Base-by-base conservation (phyloP, 441 rosid genomes). In the Melastoma candidum region DNA sequence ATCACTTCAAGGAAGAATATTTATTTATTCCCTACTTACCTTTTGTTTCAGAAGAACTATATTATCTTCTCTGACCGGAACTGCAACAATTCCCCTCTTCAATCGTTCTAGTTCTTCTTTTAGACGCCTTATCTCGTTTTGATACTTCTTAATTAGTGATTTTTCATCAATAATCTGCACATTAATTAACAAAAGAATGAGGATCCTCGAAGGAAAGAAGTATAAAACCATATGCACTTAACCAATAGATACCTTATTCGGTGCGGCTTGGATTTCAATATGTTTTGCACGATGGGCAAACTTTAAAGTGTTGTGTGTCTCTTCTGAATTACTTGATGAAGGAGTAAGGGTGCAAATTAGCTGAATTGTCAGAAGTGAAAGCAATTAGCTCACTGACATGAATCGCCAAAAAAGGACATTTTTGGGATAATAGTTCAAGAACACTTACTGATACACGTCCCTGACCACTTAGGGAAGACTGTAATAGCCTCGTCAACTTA, bases 331-430 rank as follows among this genome's bases (percentile, higher is more conserved):
- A 65, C 89, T 84, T 59, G 84, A 82, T 26, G 93, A 75, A 65
- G 93, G 93, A 66, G 93, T 82, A 64, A 84, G 80, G 32, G 84
- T 82, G 73, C 93, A 84, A 67, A 84, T 80, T 63, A 84, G 93
- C 93, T 84, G 82, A 70, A 73, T 67, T 62, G 61, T 63, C 71
- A 48, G 24, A 57, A 55, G 74, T 10, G 26, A 9, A 7, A 43
- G 26, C 8, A 26, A 14, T 17, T 46, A 58, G 47, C 26, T 7
- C 39, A 57, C 39, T 63, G 13, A 52, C 22, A 53, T 32, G 24
- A 58, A 53, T 45, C 54, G 2, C 49, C 52, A 51, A 13, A 50
- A 25, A 46, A 44, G 12, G 12, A 12, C 10, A 24, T 50, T 51
- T 17, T 27, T 46, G 44, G 51, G 46, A 54, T 48, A 41, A 58